Conservation (phyloP, 2,329 filamentous ascomycete species). For the Xylaria sp. region DNA sequence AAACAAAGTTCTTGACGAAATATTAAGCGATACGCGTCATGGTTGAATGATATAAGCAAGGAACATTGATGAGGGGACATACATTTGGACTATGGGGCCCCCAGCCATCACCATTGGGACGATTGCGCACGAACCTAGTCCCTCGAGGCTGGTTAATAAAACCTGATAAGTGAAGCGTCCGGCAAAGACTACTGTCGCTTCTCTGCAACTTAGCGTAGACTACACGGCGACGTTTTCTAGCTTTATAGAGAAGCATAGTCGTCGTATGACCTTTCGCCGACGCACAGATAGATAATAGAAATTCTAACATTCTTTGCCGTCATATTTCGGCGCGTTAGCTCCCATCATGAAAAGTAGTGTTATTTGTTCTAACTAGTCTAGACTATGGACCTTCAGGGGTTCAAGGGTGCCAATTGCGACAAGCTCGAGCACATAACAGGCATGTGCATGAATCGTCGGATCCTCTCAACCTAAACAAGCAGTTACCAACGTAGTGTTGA, state of each 20-base stretch:
- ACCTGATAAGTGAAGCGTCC: background rate
- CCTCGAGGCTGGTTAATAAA: background rate
- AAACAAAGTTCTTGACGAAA: conserved; percentile 25
- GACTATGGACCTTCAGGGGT: background rate
- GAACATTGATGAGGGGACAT: background rate
- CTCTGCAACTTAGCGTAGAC: background rate
- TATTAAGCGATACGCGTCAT: conserved; percentile 18
- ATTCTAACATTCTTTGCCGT: background rate
- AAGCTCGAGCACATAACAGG: conserved; percentile 11
- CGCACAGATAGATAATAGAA: background rate
- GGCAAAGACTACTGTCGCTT: background rate
- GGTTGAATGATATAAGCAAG: background rate
- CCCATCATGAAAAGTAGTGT: background rate
- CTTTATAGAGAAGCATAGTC: background rate
- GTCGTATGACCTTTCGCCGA: background rate
- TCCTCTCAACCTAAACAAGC: conserved; percentile 10
- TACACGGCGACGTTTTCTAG: background rate
- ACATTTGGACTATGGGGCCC: background rate
- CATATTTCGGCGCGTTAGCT: background rate
- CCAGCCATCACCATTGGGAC: background rate
- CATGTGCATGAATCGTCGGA: conserved; percentile 14
- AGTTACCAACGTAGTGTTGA: background rate
- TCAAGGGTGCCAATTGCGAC: background rate
- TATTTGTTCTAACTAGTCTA: background rate
- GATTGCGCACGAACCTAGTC: background rate